These are phyloP conservation scores for Stentor coeruleus DNA, from an alignment of 73 alveolate genomes.

Conservation along the genomic window DNA sequence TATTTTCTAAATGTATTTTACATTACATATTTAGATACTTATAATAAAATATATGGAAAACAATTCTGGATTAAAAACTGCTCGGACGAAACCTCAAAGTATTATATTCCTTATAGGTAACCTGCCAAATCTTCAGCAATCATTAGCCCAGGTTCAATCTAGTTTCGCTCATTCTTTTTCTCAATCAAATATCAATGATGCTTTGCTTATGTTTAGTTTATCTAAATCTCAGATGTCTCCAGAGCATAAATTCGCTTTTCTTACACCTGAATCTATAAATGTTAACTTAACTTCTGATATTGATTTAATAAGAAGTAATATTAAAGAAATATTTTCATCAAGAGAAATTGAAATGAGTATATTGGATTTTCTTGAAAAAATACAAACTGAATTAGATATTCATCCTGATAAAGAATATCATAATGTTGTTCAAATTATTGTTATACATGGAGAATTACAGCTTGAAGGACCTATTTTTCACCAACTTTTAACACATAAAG, in stretches of 20 bases:
- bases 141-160: no score
- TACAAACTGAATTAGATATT: no score
- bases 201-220: not conserved
- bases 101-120: no score
- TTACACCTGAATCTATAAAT: no score
- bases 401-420: not conserved
- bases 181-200: no score
- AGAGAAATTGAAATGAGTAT: not conserved
- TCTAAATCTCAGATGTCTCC: not conserved
- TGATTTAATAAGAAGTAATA: not conserved
- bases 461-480: not conserved
- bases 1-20: no score
- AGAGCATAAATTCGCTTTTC: not conserved
- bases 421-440: not conserved
- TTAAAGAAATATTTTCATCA: not conserved
- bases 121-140: no score
- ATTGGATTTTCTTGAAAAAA: not conserved
- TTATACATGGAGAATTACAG: not conserved
- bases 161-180: no score
- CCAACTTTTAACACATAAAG: not conserved
- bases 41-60: no score
- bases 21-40: no score
- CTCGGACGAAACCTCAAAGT: no score
- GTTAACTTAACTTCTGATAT: not conserved
- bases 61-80: no score